These are phyloP conservation scores for Verticillium klebahnii DNA, from an alignment of 2,329 filamentous ascomycete genomes.

Conservation along the genomic window DNA sequence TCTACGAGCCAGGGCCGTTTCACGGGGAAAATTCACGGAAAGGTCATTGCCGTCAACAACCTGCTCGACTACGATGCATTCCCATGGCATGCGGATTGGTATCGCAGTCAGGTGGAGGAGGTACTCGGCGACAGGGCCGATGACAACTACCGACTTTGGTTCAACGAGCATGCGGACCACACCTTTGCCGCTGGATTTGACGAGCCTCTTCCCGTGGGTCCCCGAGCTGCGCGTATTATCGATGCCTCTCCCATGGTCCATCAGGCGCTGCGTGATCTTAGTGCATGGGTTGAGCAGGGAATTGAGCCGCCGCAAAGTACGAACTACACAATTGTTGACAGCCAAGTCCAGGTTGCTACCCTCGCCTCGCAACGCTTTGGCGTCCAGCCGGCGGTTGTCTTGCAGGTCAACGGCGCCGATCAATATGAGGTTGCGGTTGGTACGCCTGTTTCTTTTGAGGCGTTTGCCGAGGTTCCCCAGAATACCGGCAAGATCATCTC, in stretches of 20 bases:
- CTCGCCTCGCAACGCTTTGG: slow-evolving; percentile 10
- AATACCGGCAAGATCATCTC: slow-evolving; percentile 10
- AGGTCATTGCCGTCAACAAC: slow-evolving; percentile 16
- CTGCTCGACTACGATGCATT: slow-evolving; percentile 16
- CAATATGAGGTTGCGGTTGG: neutral
- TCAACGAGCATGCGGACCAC: slow-evolving; percentile 15
- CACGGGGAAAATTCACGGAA: slow-evolving; percentile 12
- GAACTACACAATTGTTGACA: slow-evolving; percentile 7
- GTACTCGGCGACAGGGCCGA: slow-evolving; percentile 6
- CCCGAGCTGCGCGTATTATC: neutral
- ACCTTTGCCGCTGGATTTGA: slow-evolving; percentile 3
- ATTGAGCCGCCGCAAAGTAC: slow-evolving; percentile 7
- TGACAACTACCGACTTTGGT: slow-evolving; percentile 15
- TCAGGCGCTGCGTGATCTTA: slow-evolving; percentile 15
- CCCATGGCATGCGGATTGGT: slow-evolving; percentile 20
- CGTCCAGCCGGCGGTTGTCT: slow-evolving; percentile 12
- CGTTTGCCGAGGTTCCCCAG: slow-evolving; percentile 1
- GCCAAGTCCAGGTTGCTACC: slow-evolving; percentile 9
- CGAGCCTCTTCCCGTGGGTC: neutral
- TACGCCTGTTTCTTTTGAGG: slow-evolving; percentile 5
- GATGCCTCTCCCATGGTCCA: slow-evolving; percentile 4
- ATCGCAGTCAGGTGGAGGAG: slow-evolving; percentile 11
- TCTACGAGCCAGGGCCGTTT: slow-evolving; percentile 1
- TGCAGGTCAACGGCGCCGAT: neutral
- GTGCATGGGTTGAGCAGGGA: slow-evolving; percentile 13